Percentiles rank a stretch among this genome's conserved stretches.
Conservation (phyloP, 371 early-diverging fungal species). For the Mortierella sp. region DNA sequence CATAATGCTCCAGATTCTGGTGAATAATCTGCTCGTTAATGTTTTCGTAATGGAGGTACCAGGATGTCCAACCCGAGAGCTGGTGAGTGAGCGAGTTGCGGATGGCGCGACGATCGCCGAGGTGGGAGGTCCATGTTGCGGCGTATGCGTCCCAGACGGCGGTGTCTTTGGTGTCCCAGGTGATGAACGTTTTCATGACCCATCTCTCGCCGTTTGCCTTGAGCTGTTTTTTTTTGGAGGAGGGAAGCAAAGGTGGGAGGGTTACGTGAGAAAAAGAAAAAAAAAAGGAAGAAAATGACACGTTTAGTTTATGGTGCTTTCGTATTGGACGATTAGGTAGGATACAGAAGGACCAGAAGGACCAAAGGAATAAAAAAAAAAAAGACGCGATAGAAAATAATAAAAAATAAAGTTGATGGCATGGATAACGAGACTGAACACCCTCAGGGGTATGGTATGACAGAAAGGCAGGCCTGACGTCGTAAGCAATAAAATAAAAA, state of each 20-base stretch:
- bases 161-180: conserved; percentile 54
- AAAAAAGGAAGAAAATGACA: background rate
- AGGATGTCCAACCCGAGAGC: conserved; percentile 72
- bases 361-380: background rate
- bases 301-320: background rate
- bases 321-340: background rate
- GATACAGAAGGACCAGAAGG: background rate
- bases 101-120: conserved; percentile 29
- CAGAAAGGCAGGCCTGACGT: background rate
- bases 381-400: background rate
- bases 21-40: conserved; percentile 65
- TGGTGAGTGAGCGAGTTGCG: conserved; percentile 31
- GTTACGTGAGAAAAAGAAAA: background rate
- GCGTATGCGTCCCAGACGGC: conserved; percentile 66
- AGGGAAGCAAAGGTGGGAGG: background rate
- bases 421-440: background rate
- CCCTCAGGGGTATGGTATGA: background rate
- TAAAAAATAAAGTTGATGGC: background rate
- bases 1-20: conserved; percentile 62
- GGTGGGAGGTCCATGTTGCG: conserved; percentile 52
- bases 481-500: background rate
- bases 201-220: conserved; percentile 16
- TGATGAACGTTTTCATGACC: conserved; percentile 31
- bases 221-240: conserved; percentile 13
- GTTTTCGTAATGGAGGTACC: conserved; percentile 73